Percentiles rank a stretch among this genome's conserved stretches.
Conservation (phyloP, 306 rosid species). For the Ormosia emarginata region DNA sequence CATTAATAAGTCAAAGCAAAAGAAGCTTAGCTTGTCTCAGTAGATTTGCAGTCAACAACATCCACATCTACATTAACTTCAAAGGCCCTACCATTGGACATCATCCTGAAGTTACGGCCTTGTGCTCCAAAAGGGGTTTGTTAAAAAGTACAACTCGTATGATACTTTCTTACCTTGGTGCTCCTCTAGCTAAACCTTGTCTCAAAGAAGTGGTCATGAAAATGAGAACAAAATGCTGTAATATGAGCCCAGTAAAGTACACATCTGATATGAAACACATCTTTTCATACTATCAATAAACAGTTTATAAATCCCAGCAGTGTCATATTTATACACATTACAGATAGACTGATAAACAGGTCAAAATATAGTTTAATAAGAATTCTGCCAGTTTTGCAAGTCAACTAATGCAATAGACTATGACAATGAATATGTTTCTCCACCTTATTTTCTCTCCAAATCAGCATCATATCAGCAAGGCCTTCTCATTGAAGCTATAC, state of each 20-base stretch:
- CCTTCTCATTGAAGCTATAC: slow-evolving; percentile 33
- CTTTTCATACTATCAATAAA: slow-evolving; percentile 14
- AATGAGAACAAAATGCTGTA: not conserved
- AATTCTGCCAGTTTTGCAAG: slow-evolving; percentile 30
- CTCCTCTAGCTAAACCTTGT: slow-evolving; percentile 12
- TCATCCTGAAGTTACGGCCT: slow-evolving; percentile 15
- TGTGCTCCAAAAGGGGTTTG: slow-evolving; percentile 20
- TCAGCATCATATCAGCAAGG: slow-evolving; percentile 27
- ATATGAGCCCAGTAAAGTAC: slow-evolving; percentile 2
- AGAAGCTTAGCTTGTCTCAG: slow-evolving; percentile 14
- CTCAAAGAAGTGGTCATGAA: slow-evolving; percentile 1
- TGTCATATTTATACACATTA: not conserved
- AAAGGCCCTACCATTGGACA: slow-evolving; percentile 29
- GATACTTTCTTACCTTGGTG: slow-evolving; percentile 7
- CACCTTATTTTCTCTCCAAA: slow-evolving; percentile 33
- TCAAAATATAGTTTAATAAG: slow-evolving; percentile 12
- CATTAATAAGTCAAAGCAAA: slow-evolving; percentile 19
- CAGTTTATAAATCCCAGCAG: slow-evolving; percentile 10
- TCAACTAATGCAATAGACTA: slow-evolving; percentile 35
- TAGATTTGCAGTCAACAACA: slow-evolving; percentile 19
- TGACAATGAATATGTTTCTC: slow-evolving; percentile 40
- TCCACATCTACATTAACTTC: slow-evolving; percentile 24
- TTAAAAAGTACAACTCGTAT: slow-evolving; percentile 5
- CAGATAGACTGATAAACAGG: not conserved
- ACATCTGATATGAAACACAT: not conserved